phyloP scores from a whole-genome alignment of 2,329 filamentous ascomycete species.

The Annulohypoxylon truncatum region DNA sequence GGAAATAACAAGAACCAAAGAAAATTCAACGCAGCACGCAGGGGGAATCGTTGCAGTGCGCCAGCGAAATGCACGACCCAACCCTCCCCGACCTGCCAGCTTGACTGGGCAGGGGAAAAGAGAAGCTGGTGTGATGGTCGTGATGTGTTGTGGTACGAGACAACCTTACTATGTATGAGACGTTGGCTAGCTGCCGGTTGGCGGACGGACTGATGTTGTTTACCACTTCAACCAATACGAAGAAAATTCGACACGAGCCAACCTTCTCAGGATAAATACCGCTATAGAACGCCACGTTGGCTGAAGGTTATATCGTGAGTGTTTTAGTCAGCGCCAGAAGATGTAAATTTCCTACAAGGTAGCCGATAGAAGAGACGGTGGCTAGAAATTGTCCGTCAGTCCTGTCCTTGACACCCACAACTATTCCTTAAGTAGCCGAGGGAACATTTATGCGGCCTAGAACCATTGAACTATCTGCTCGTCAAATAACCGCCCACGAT shows the following conservation, averaged over 20 bases:
- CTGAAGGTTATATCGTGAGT: not conserved
- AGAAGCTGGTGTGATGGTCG: conserved; percentile 3
- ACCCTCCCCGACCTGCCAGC: conserved; percentile 29
- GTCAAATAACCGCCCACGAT: not conserved
- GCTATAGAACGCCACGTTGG: not conserved
- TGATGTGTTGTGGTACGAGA: conserved; percentile 8
- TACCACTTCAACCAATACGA: not conserved
- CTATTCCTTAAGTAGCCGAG: no score
- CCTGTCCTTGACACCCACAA: no score
- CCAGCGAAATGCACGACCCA: conserved; percentile 16
- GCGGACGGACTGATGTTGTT: not conserved
- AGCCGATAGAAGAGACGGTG: not conserved
- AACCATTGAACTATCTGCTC: not conserved
- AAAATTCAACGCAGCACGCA: conserved; percentile 28
- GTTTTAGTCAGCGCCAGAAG: not conserved
- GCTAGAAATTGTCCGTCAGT: not conserved
- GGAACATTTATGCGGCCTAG: not conserved
- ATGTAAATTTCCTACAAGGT: not conserved
- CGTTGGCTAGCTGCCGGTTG: not conserved
- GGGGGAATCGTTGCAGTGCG: conserved; percentile 26
- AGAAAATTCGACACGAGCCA: not conserved
- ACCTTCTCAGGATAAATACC: not conserved
- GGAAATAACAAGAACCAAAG: not conserved
- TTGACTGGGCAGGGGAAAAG: conserved; percentile 30
- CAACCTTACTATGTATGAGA: conserved; percentile 16